These are phyloP conservation scores for Colletotrichum karsti DNA, from an alignment of 2,329 filamentous ascomycete genomes.

Conservation along the genomic window DNA sequence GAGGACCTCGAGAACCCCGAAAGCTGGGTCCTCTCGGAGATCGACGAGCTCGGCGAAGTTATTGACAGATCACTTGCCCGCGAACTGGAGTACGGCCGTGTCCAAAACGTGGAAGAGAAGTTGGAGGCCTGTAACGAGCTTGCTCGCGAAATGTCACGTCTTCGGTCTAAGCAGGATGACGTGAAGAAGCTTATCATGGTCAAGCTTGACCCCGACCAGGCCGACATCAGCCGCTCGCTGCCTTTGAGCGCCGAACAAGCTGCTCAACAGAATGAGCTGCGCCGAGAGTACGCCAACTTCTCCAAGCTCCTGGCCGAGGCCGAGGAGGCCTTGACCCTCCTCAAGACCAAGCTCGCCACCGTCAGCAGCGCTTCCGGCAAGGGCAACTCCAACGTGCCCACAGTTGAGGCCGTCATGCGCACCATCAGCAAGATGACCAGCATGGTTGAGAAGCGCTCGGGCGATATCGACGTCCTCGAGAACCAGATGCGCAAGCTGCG, in stretches of 20 bases:
- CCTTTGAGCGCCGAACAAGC: conserved; percentile 87
- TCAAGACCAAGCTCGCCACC: conserved; percentile 79
- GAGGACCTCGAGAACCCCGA: conserved; percentile 75
- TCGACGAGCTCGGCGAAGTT: conserved; percentile 72
- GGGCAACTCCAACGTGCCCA: conserved; percentile 68
- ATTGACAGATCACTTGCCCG: conserved; percentile 70
- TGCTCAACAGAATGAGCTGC: conserved; percentile 83
- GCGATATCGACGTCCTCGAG: conserved; percentile 90
- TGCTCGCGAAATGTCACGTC: conserved; percentile 73
- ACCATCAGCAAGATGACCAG: conserved; percentile 93
- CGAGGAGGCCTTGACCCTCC: conserved; percentile 81
- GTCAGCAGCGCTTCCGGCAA: conserved; percentile 59
- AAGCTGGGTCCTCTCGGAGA: conserved; percentile 80
- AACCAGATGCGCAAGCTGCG: conserved; percentile 81
- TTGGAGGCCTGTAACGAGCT: conserved; percentile 74
- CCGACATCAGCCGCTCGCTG: conserved; percentile 71
- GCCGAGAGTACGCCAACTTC: conserved; percentile 77
- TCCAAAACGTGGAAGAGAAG: conserved; percentile 75
- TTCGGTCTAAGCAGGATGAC: conserved; percentile 80
- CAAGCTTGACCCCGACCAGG: conserved; percentile 72
- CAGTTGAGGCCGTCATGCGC: conserved; percentile 89
- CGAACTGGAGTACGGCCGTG: conserved; percentile 72
- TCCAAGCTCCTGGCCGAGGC: conserved; percentile 79
- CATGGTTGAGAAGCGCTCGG: conserved; percentile 91
- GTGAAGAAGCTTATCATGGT: conserved; percentile 79